Evolutionary conservation across 768 basidiomycete species (phyloP), one percentile per base, ranked within the genome.

Genomic region (Lyophyllum semitale): DNA sequence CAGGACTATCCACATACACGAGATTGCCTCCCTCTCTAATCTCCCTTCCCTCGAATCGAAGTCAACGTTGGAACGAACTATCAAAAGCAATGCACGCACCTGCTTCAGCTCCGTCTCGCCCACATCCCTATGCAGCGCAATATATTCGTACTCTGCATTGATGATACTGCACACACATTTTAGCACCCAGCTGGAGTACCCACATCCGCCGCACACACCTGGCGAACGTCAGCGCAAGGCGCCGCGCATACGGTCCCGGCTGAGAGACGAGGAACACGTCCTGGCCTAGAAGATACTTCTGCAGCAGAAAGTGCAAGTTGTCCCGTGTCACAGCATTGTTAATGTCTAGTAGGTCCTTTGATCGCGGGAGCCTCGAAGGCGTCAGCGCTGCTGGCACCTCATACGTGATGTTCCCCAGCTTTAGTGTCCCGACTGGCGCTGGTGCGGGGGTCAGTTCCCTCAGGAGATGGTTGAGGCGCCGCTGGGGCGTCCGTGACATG

Each of bases 21-120:
- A 87, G 71, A 55, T 80, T 84, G 32, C 85, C 84, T 30, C 85
- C 85, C 6, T 69, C 68, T 33, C 81, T 71, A 37, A 88, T 87
- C 63, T 87, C 85, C 50, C 86, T 68, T 54, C 85, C 86, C 78
- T 80, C 29, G 20, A 55, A 3, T 18, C 17, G 17, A 48, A 26
- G 17, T 41, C 51, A 38, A 51, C 11, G 25, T 13, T 12, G 17
- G 26, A 9, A 37, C 13, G 8, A 18, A 46, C 23, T 33, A 4
- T 17, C 30, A 27, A 35, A 13, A n/a, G 3, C 30, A 8, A 13
- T 22, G 13, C 29, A 51, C 71, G 23, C 41, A 77, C 80, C 71
- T 88, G 86, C 67, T 87, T 88, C 51, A 88, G 69, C 60, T 88
- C 86, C 4, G 85, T 87, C 63, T 87, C 85, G n/a, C 86, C 85